Base-by-base conservation (phyloP, 352 stramenopile genomes). In the Phytophthora quininea region DNA sequence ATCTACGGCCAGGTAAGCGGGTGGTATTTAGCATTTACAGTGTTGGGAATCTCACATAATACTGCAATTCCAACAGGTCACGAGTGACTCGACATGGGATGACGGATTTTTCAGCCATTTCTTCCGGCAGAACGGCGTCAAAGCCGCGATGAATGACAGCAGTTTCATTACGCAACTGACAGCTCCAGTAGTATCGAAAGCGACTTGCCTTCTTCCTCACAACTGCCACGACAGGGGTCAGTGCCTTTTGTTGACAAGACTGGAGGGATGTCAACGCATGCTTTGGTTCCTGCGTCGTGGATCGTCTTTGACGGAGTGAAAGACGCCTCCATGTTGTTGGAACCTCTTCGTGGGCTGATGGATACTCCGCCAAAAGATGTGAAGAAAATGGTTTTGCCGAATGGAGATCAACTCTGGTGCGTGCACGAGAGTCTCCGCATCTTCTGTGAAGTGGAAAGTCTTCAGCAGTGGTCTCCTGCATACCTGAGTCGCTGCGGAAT, bases 51-150 rank as follows among this genome's bases (percentile, higher is more conserved):
- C 43, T 14, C 24, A 50, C 40, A 15, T 54, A 11, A 27, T 30
- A 32, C 32, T 10, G 31, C 30, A 15, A 15, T 31, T 11, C 19
- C 9, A 59, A 48, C 38, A 88, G 79, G 85, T 81, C 46, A 70
- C 64, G 11, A 66, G 77, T 9, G 69, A 82, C 11, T 74, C 73
- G 3, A 64, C 66, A 2, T 92, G 84, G 84, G 62, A 68, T 19
- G 84, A 91, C 62, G 84, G 82, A 0, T 87, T 82, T 40, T 64
- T 92, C 9, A 76, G 68, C 14, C 74, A 81, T 12, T 90, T 89
- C 49, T 71, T 92, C 27, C 81, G 77, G 19, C 71, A 84, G 46
- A 77, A 91, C 40, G 79, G 75, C 24, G 60, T 69, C 27, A 58
- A 76, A 30, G 6, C 63, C 15, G 48, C 55, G 3, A 57, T 54